A percentile compares a stretch with the other conserved stretches of the same genome.
phyloP scores from a whole-genome alignment of 495 filamentous ascomycete genomes.

The Pyrenula massariospora region DNA sequence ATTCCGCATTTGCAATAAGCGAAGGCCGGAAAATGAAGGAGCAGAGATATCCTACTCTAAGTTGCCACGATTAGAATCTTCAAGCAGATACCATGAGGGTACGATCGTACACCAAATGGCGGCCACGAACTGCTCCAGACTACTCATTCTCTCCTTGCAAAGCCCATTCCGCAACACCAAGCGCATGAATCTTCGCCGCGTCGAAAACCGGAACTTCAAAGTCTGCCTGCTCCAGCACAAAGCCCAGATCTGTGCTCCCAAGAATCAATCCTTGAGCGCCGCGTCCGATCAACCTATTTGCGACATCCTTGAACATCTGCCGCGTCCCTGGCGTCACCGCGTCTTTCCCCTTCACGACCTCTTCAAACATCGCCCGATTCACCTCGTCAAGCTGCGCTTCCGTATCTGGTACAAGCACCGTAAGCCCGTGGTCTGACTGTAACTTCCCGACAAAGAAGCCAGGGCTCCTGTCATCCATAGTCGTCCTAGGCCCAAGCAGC shows the following conservation, averaged over 20 bases:
- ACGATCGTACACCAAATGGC: too few relatives aligned
- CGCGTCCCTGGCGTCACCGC: constrained; percentile 4
- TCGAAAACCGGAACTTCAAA: background rate
- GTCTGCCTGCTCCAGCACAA: constrained; percentile 5
- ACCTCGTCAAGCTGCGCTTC: constrained; percentile 3
- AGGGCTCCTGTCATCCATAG: constrained; percentile 2
- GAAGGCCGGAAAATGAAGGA: too few relatives aligned
- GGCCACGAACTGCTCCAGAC: too few relatives aligned
- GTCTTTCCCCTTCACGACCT: constrained; percentile 5
- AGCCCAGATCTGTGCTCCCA: constrained; percentile 10
- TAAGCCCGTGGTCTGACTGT: constrained; percentile 3
- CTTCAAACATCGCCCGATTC: constrained; percentile 5
- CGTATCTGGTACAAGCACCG: constrained; percentile 4
- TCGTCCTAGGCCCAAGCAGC: constrained; percentile 4
- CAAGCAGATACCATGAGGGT: too few relatives aligned
- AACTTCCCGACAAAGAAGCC: constrained; percentile 5
- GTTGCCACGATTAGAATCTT: too few relatives aligned
- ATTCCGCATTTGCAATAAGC: too few relatives aligned
- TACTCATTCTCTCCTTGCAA: background rate
- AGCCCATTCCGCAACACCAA: background rate
- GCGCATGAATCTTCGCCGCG: background rate
- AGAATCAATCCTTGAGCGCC: constrained; percentile 8
- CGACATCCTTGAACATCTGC: constrained; percentile 1
- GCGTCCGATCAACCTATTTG: constrained; percentile 6
- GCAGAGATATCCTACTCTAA: too few relatives aligned